Conservation (phyloP, 441 rosid genomes). For the Melastoma candidum region DNA sequence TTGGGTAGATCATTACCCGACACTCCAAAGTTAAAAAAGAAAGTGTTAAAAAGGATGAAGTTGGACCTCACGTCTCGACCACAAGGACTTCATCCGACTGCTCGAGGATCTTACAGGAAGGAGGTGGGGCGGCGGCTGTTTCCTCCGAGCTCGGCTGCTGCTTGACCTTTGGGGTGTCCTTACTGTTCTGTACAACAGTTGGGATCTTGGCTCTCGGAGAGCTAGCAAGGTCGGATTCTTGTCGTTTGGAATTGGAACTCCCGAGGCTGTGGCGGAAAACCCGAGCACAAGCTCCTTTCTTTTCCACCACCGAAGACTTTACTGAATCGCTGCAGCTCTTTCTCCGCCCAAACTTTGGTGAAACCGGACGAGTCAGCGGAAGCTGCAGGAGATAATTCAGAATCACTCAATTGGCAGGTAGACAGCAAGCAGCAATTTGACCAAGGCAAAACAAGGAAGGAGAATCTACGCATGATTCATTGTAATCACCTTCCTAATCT, state of each 20-base stretch:
- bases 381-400: constrained; percentile 24
- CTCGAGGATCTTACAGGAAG: constrained; percentile 22
- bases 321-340: constrained; percentile 66
- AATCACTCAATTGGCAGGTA: background rate
- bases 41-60: constrained; percentile 9
- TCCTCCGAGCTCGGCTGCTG: constrained; percentile 27
- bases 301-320: constrained; percentile 39
- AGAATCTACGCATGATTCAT: background rate
- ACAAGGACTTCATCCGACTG: constrained; percentile 21
- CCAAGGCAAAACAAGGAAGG: too few relatives aligned
- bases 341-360: constrained; percentile 76
- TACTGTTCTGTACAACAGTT: constrained; percentile 21
- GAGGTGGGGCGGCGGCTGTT: constrained; percentile 23
- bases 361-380: constrained; percentile 78
- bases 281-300: constrained; percentile 33
- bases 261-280: constrained; percentile 57
- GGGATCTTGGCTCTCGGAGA: constrained; percentile 31
- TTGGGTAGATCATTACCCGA: constrained; percentile 14
- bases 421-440: background rate
- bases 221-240: constrained; percentile 12
- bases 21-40: constrained; percentile 15
- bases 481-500: constrained; percentile 70
- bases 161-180: constrained; percentile 32
- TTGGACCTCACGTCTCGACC: constrained; percentile 25
- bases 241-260: constrained; percentile 33